Evolutionary conservation across 2,329 filamentous ascomycete species (phyloP).

Genomic region (Coniosporium uncinatum): DNA sequence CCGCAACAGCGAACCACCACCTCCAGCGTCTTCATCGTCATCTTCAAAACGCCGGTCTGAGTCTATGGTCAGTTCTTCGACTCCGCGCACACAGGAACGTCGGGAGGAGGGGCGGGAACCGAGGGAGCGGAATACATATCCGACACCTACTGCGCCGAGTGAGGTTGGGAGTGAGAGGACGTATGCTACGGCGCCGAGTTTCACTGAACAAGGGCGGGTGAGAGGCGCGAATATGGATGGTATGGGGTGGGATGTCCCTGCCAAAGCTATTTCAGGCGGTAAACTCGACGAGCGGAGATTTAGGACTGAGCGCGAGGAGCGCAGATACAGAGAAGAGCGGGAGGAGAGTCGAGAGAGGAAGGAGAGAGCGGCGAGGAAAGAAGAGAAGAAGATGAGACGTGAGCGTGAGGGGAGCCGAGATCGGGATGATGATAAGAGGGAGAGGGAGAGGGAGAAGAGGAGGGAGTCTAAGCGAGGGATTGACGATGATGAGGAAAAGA

Average conservation of each 20-base stretch:
- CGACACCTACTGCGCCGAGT: not conserved
- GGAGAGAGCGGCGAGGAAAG: not conserved
- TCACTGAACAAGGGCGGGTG: not conserved
- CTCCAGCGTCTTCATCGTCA: not conserved
- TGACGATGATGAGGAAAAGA: constrained; percentile 18
- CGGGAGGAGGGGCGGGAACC: not conserved
- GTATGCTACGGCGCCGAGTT: not conserved
- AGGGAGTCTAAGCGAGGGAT: not conserved
- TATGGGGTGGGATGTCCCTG: not conserved
- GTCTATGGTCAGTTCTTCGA: not conserved
- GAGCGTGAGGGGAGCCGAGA: too few relatives aligned
- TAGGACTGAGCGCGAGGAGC: too few relatives aligned
- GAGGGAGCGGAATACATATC: not conserved
- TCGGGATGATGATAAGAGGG: not conserved
- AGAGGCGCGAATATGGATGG: not conserved
- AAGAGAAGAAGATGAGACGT: not conserved
- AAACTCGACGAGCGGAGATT: too few relatives aligned
- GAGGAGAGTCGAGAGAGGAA: too few relatives aligned
- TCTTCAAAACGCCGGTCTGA: not conserved
- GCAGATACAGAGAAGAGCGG: too few relatives aligned
- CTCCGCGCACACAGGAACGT: not conserved
- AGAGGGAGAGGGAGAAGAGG: not conserved
- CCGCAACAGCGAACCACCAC: not conserved
- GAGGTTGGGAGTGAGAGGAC: not conserved
- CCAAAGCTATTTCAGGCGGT: too few relatives aligned